These are phyloP conservation scores for Aureobasidium vineae DNA, from an alignment of 2,329 filamentous ascomycete genomes.

Conservation along the genomic window DNA sequence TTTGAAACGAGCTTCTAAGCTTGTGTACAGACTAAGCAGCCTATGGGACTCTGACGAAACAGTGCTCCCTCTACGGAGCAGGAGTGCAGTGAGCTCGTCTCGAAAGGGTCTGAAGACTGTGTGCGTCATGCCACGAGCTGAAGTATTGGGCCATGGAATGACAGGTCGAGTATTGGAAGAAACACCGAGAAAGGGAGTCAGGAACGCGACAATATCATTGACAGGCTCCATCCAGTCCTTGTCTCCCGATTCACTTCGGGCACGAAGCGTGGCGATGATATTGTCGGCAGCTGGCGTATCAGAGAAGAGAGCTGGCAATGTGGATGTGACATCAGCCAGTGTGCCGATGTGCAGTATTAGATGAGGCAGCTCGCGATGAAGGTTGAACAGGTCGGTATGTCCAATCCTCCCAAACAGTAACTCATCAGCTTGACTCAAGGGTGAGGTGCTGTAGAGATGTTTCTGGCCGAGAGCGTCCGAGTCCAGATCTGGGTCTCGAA, in stretches of 20 bases:
- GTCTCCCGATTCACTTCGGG: slow-evolving; percentile 3
- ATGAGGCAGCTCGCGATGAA: slow-evolving; percentile 7
- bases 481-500: slow-evolving; percentile 16
- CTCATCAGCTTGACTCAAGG: slow-evolving; percentile 12
- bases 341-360: slow-evolving; percentile 12
- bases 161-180: slow-evolving; percentile 7
- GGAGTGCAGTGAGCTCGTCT: background rate
- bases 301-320: slow-evolving; percentile 15
- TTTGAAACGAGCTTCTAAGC: background rate
- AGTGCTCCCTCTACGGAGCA: background rate
- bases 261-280: background rate
- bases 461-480: slow-evolving; percentile 3
- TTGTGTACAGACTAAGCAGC: background rate
- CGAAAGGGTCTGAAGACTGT: slow-evolving; percentile 10
- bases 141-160: slow-evolving; percentile 19
- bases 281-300: background rate
- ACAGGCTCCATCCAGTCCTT: slow-evolving; percentile 21
- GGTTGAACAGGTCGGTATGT: slow-evolving; percentile 12
- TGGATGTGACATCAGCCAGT: slow-evolving; percentile 11
- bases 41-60: background rate
- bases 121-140: slow-evolving; percentile 18
- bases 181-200: slow-evolving; percentile 12
- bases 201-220: slow-evolving; percentile 19
- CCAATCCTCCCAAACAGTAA: slow-evolving; percentile 16
- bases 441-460: background rate